Evolutionary conservation across 192 early-diverging fungal genomes (phyloP), one percentile per base, ranked within the genome.

Genomic region (Dissophora ornata): DNA sequence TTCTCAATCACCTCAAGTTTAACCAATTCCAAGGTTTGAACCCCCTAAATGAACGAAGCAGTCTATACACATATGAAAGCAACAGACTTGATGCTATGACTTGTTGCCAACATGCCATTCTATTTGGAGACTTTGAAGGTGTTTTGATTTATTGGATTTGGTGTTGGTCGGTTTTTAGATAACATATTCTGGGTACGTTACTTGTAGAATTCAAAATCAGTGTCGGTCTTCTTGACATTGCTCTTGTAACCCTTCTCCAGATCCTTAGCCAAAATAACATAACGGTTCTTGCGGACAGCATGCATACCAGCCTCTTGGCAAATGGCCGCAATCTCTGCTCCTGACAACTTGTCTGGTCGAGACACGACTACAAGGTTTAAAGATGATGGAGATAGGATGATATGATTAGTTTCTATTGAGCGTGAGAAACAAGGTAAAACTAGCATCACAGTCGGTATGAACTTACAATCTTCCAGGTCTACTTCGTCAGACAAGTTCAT

Each of bases 401-500:
- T n/a, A n/a, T n/a, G n/a, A n/a, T n/a, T n/a, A n/a, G n/a, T n/a
- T n/a, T n/a, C n/a, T n/a, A n/a, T n/a, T n/a, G n/a, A n/a, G n/a
- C n/a, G n/a, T n/a, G n/a, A n/a, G 51, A 18, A 26, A 47, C 3
- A 26, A 32, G 26, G 2, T 1, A 4, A 13, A 44, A 18, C 36
- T 9, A 38, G 36, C 36, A 44, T n/a, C 25, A 26, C 25, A 44
- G 26, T 25, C 50, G 24, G 55, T 32, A 25, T 36, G 6, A 29
- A 83, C 89, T 78, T 86, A 93, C 91, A 99, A 69, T 98, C 96
- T 84, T 98, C 96, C 24, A 99, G 80, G 81, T 99, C 97, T 28
- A 99, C 97, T 78, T 98, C 97, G 56, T 99, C 97, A 1, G 93
- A 92, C 7, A 99, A 83, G 55, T 96, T 99, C 97, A 99, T 99